A percentile compares a stretch with the other conserved stretches of the same genome.
phyloP scores from a whole-genome alignment of 2,329 filamentous ascomycete genomes.

The Phialophora verrucosa region DNA sequence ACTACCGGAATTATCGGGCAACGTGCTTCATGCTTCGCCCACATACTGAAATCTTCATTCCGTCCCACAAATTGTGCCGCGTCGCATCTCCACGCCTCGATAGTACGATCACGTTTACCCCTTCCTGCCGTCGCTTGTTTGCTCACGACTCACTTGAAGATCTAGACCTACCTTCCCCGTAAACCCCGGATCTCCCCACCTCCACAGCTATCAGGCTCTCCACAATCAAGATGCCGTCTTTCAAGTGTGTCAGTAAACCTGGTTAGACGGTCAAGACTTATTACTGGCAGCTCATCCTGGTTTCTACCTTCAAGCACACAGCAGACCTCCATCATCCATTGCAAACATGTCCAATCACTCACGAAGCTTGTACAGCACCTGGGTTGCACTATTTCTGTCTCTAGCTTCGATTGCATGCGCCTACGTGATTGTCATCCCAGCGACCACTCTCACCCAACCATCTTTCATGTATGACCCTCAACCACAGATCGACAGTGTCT shows the following conservation, averaged over 20 bases:
- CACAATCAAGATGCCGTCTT: not conserved
- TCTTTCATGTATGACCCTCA: conserved; percentile 47
- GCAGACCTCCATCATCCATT: not conserved
- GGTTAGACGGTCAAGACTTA: not conserved
- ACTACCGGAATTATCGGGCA: not conserved
- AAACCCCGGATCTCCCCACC: conserved; percentile 1
- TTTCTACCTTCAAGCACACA: not conserved
- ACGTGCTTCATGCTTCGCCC: not conserved
- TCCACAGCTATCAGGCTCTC: not conserved
- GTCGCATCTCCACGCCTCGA: not conserved
- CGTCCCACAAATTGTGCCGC: not conserved
- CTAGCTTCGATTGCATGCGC: conserved; percentile 28
- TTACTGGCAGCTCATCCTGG: not conserved
- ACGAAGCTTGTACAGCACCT: conserved; percentile 22
- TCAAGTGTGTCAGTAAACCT: not conserved
- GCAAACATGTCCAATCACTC: conserved; percentile 20
- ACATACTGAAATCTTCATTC: not conserved
- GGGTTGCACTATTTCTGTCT: conserved; percentile 28
- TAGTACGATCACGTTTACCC: not conserved
- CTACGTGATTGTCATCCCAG: conserved; percentile 27
- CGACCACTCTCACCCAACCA: conserved; percentile 45
- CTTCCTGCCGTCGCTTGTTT: not conserved
- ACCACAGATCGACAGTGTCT: not conserved
- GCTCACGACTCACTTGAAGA: not conserved
- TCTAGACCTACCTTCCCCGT: not conserved